A percentile compares a stretch with the other conserved stretches of the same genome.
These are phyloP conservation scores for Luffa aegyptiaca DNA, from an alignment of 306 rosid genomes.

Conservation along the genomic window DNA sequence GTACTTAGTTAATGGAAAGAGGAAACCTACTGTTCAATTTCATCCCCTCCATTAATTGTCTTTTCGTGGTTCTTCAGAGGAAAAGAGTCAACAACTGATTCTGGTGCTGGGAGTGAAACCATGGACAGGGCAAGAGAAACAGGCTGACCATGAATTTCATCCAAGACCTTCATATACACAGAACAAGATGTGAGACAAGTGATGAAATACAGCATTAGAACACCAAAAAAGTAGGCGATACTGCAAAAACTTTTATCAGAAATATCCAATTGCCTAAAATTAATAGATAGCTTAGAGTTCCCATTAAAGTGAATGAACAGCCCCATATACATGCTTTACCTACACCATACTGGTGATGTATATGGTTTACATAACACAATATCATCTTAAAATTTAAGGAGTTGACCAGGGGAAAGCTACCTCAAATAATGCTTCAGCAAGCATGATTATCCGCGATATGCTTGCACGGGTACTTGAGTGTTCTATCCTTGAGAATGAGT, in stretches of 20 bases:
- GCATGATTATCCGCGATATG: conserved; percentile 94
- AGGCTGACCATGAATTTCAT: conserved; percentile 93
- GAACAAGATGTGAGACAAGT: neutral
- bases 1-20: neutral
- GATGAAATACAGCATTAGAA: neutral
- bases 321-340: too few relatives aligned
- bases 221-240: neutral
- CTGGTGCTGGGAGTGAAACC: conserved; percentile 94
- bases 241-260: neutral
- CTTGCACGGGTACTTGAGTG: conserved; percentile 82
- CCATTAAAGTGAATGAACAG: neutral
- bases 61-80: conserved; percentile 68
- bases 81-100: conserved; percentile 72
- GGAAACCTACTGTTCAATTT: conserved; percentile 58
- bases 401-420: conserved; percentile 16
- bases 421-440: conserved; percentile 96
- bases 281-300: neutral
- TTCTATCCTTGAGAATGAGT: conserved; percentile 50
- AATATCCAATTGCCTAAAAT: neutral
- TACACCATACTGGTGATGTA: neutral
- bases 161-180: conserved; percentile 59
- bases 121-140: conserved; percentile 64
- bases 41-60: conserved; percentile 33
- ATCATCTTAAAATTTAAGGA: neutral
- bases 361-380: neutral